A percentile compares a stretch with the other conserved stretches of the same genome.
Conservation (phyloP, 257 asterid species). For the Fraxinus pennsylvanica region DNA sequence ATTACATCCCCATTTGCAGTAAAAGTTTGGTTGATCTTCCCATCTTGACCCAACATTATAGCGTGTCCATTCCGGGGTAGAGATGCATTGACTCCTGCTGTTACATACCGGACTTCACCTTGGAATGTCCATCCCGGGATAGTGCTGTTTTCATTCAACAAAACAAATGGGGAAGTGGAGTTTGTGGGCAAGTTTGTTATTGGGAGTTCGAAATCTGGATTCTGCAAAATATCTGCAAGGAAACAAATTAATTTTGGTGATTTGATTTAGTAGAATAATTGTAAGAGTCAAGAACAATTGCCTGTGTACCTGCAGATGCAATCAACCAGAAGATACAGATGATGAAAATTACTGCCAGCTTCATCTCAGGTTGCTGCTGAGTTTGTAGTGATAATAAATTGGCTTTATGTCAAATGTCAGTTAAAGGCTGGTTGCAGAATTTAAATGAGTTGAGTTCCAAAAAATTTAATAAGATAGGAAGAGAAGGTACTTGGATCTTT, state of each 20-base stretch:
- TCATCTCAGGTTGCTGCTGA: constrained; percentile 20
- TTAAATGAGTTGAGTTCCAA: too few species aligned
- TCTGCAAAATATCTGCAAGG: constrained; percentile 50
- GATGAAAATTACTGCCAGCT: constrained; percentile 22
- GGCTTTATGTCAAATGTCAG: not conserved
- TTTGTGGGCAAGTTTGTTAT: constrained; percentile 49
- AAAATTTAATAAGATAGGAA: not conserved
- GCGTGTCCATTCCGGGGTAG: constrained; percentile 48
- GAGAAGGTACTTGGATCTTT: constrained; percentile 23
- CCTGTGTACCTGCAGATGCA: constrained; percentile 34
- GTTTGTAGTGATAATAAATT: too few species aligned
- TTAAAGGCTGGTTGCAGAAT: too few species aligned
- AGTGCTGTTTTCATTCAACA: constrained; percentile 41
- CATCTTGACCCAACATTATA: constrained; percentile 47
- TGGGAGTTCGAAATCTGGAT: constrained; percentile 56
- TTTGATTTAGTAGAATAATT: not conserved
- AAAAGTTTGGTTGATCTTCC: constrained; percentile 57
- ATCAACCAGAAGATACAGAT: constrained; percentile 28
- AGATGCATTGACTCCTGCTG: constrained; percentile 29
- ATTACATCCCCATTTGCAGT: constrained; percentile 35
- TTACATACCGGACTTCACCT: constrained; percentile 46
- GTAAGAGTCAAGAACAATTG: constrained; percentile 3
- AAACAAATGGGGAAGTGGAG: constrained; percentile 32
- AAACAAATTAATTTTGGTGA: not conserved
- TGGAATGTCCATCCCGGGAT: constrained; percentile 60